Conservation (phyloP, 73 alveolate species). For the Vitrella brassicaformis region DNA sequence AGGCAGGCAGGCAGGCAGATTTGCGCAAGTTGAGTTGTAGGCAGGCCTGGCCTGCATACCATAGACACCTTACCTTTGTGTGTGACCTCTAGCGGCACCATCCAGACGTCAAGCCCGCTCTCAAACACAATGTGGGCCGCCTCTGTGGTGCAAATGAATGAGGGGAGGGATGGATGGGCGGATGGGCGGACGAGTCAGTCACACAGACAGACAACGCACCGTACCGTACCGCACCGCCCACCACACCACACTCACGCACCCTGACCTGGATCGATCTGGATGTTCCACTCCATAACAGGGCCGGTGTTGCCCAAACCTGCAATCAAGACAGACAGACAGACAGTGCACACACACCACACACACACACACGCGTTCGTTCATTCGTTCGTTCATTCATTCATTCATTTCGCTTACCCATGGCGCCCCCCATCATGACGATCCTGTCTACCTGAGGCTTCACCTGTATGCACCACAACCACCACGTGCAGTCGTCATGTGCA, state of each 20-base stretch:
- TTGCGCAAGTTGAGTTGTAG: too few species aligned
- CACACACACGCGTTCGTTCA: not conserved
- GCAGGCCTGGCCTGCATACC: too few species aligned
- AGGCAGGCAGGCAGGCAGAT: too few species aligned
- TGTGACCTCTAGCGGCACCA: slow-evolving; percentile 42
- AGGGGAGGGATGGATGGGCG: not conserved
- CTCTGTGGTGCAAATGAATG: slow-evolving; percentile 1
- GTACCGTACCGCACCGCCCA: not conserved
- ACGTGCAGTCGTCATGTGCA: too few species aligned
- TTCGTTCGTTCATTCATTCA: too few species aligned
- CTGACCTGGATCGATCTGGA: slow-evolving; percentile 35
- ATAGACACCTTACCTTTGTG: slow-evolving; percentile 39
- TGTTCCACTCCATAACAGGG: slow-evolving; percentile 43
- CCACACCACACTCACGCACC: too few species aligned
- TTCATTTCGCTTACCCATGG: too few species aligned
- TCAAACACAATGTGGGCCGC: slow-evolving; percentile 30
- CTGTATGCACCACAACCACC: not conserved
- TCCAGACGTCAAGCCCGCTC: slow-evolving; percentile 39
- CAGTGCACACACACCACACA: not conserved
- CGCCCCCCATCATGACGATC: slow-evolving; percentile 41
- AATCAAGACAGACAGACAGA: not conserved
- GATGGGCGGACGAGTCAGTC: not conserved
- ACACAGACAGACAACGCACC: not conserved
- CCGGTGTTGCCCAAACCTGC: slow-evolving; percentile 29
- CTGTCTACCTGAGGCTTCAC: not conserved